Percentiles rank a stretch among this genome's conserved stretches.
Conservation (phyloP, 768 basidiomycete species). For the Pulveroboletus sp. region DNA sequence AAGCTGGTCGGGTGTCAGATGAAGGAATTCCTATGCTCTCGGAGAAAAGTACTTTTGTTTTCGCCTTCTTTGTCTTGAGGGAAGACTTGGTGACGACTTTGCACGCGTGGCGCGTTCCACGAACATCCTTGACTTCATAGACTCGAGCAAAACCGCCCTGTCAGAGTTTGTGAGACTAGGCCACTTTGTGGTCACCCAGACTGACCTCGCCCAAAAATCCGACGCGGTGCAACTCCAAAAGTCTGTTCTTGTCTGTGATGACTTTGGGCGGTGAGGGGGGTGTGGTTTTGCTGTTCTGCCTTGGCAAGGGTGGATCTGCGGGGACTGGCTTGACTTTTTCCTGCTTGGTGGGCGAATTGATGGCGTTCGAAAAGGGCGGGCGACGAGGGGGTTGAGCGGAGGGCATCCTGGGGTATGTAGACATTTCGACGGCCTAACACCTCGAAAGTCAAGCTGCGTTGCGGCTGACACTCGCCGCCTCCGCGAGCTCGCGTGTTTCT, state of each 20-base stretch:
- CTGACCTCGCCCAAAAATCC: conserved; percentile 86
- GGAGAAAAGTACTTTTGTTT: conserved; percentile 77
- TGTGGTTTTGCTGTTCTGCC: conserved; percentile 78
- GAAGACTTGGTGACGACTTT: conserved; percentile 94
- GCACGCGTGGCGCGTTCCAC: conserved; percentile 69
- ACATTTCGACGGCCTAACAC: conserved; percentile 49
- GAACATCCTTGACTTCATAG: conserved; percentile 82
- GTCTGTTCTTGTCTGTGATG: conserved; percentile 60
- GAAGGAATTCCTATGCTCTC: too few relatives aligned
- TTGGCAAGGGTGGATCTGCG: conserved; percentile 63
- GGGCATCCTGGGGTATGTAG: conserved; percentile 34
- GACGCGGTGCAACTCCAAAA: conserved; percentile 61
- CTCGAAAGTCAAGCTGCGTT: conserved; percentile 27
- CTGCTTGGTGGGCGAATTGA: conserved; percentile 37
- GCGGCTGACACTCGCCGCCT: conserved; percentile 16
- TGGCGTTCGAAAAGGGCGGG: conserved; percentile 42
- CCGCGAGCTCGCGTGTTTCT: conserved; percentile 25
- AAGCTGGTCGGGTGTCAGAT: conserved; percentile 48
- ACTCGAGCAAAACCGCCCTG: conserved; percentile 95
- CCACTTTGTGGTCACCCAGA: background rate
- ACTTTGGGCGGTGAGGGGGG: conserved; percentile 79
- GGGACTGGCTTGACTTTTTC: conserved; percentile 39
- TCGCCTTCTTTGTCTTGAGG: conserved; percentile 93
- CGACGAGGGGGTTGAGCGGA: conserved; percentile 34
- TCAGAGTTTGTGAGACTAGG: background rate